A percentile compares a stretch with the other conserved stretches of the same genome.
phyloP scores from a whole-genome alignment of 306 rosid genomes.

The Gynostemma pentaphyllum region DNA sequence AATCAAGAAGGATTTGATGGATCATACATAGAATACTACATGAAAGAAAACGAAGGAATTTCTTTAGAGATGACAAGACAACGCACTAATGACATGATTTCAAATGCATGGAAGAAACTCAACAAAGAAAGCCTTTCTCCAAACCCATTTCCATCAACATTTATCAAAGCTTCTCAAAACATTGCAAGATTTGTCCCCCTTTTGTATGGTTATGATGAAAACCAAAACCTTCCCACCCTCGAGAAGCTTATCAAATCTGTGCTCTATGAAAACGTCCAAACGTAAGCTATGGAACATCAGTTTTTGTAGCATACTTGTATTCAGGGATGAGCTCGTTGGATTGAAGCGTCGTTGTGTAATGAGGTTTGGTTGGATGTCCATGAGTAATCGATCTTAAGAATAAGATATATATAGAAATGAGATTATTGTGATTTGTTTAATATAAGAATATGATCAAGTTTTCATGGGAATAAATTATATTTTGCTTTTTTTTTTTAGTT shows the following conservation, averaged over 20 bases:
- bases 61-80: neutral
- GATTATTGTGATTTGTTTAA: too few relatives aligned
- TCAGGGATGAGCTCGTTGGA: too few relatives aligned
- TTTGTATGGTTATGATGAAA: conserved; percentile 29
- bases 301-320: too few relatives aligned
- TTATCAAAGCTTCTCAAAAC: conserved; percentile 23
- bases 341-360: too few relatives aligned
- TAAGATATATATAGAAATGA: too few relatives aligned
- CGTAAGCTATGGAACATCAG: neutral
- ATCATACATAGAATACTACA: conserved; percentile 14
- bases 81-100: conserved; percentile 6
- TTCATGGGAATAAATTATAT: too few relatives aligned
- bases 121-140: conserved; percentile 17
- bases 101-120: conserved; percentile 16
- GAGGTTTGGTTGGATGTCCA: too few relatives aligned
- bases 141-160: conserved; percentile 1
- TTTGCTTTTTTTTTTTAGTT: too few relatives aligned
- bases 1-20: conserved; percentile 29
- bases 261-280: conserved; percentile 4
- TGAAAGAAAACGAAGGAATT: neutral
- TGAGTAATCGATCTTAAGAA: too few relatives aligned
- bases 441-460: too few relatives aligned
- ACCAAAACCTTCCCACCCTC: conserved; percentile 29
- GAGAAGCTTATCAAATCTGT: conserved; percentile 22
- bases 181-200: conserved; percentile 43